Evolutionary conservation across 78 protist genomes (phyloP).

Genomic region (Dictyostelium firmibasis): DNA sequence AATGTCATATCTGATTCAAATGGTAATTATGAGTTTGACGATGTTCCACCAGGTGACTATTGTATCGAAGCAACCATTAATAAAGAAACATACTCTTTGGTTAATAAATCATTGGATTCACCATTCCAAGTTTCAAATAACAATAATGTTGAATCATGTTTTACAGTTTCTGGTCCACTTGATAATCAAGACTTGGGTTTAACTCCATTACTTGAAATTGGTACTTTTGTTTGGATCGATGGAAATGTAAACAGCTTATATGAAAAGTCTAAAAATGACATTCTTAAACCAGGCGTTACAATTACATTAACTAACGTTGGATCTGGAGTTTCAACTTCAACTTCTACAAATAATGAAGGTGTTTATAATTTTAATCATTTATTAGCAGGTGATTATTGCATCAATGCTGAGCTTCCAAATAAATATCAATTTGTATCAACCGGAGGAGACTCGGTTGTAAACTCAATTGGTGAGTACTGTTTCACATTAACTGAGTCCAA

Average conservation of each 20-base stretch:
- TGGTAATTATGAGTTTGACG: neutral
- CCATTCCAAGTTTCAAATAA: neutral
- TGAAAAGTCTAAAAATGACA: neutral
- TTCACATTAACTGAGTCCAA: neutral
- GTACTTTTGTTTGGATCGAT: neutral
- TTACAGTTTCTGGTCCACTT: neutral
- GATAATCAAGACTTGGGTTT: neutral
- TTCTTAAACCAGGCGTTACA: neutral
- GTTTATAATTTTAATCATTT: neutral
- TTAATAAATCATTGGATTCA: neutral
- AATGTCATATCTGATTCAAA: neutral
- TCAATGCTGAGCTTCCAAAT: neutral
- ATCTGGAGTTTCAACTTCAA: neutral
- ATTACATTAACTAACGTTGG: neutral
- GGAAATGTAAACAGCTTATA: neutral
- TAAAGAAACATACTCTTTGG: neutral
- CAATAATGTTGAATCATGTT: neutral
- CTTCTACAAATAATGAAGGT: neutral
- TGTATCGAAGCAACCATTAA: neutral
- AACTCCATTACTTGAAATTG: neutral
- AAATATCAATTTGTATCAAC: neutral
- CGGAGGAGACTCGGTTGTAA: neutral
- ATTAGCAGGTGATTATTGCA: neutral
- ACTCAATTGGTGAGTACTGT: neutral
- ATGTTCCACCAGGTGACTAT: conserved; percentile 31